Conservation (phyloP, 2,329 filamentous ascomycete genomes). For the Penicillium sp. region DNA sequence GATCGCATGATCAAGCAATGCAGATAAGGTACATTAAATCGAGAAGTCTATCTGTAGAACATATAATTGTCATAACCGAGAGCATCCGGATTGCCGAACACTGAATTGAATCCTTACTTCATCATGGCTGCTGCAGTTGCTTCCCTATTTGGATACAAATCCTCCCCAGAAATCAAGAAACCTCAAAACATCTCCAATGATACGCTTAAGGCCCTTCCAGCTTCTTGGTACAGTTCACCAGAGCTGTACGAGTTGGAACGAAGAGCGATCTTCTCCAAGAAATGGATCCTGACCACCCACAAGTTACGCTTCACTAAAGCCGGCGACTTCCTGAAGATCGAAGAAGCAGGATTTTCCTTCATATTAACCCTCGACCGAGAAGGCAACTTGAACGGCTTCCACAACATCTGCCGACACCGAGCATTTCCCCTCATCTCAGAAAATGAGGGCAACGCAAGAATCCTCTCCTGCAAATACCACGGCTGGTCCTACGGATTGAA, state of each 20-base stretch:
- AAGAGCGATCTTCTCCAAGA: constrained; percentile 19
- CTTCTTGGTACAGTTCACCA: constrained; percentile 16
- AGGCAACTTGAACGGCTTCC: constrained; percentile 57
- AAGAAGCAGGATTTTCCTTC: constrained; percentile 60
- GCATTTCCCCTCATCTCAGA: constrained; percentile 57
- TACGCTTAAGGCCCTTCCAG: constrained; percentile 14
- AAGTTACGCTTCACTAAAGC: constrained; percentile 46
- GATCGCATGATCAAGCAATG: neutral
- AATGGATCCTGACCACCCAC: constrained; percentile 19
- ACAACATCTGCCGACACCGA: constrained; percentile 61
- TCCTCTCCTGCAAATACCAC: constrained; percentile 61
- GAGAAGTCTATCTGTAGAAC: neutral
- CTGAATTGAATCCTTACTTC: neutral
- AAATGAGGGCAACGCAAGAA: constrained; percentile 49
- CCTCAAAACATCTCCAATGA: neutral
- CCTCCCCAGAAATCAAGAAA: neutral
- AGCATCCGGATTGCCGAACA: neutral
- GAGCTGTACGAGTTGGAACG: constrained; percentile 18
- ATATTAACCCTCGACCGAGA: constrained; percentile 43
- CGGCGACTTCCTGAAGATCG: constrained; percentile 58
- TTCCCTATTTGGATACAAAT: constrained; percentile 17
- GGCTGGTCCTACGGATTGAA: constrained; percentile 60
- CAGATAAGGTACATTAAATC: neutral
- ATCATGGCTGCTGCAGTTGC: constrained; percentile 16
- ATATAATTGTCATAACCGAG: neutral